Base-by-base conservation (phyloP, 768 basidiomycete genomes). In the Mycena capillaripes region DNA sequence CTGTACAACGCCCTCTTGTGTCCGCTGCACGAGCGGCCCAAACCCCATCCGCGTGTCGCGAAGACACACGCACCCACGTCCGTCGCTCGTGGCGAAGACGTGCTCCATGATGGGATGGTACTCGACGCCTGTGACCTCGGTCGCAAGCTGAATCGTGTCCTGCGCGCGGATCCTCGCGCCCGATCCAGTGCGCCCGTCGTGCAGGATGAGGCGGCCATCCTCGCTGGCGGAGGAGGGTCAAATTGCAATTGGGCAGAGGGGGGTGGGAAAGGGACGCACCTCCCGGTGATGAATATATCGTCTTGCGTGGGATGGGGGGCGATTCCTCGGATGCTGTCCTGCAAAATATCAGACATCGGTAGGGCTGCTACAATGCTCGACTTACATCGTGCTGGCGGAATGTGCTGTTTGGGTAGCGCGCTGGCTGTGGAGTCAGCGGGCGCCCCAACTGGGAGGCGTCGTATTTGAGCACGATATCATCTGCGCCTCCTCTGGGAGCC, bases 41-140 rank as follows among this genome's bases (percentile, higher is more conserved):
- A 94, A 95, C 0, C 92, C 88, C 92, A 94, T 94, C 16, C 94
- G 85, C 19, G 83, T 81, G 79, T 95, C 94, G 19, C 92, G 89
- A 67, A 95, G 87, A 74, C 86, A 89, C 4, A 94, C 90, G 27
- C 81, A 80, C 5, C 94, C 93, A 19, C 76, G 80, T 14, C 77
- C 82, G 72, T 94, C 92, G 66, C 90, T 89, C 4, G 91, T 92
- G 7, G 87, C 87, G 72, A 95, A 95, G 57, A 94, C 77, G 74
- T 94, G 85, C 42, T 92, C 89, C 84, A 92, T 89, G 34, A 72
- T 77, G 16, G 94, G 94, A 77, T 95, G 93, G 63, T 87, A 91
- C 74, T 90, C 86, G 7, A 92, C 88, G 46, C 89, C 88, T 0
- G 91, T 92, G 63, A 92, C 88, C 76, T 93, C 91, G 53, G 85